Evolutionary conservation across 1,284 basidiomycete genomes (phyloP), one percentile per base, ranked within the genome.

Genomic region (Ceratobasidium sp.): DNA sequence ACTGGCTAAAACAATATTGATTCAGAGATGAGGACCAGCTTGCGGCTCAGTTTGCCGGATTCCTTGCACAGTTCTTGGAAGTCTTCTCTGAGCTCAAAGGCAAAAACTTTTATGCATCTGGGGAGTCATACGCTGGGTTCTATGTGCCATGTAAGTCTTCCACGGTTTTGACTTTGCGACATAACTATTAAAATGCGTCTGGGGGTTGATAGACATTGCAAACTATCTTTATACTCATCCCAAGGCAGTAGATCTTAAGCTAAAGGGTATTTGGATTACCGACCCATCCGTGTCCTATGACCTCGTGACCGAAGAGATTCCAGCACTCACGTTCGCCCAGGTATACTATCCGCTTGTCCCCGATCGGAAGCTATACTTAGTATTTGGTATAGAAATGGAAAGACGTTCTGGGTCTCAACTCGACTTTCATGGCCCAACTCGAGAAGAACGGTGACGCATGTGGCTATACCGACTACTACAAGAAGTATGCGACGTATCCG

Each of bases 41-140:
- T 4, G 90, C 91, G 0, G 88, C 84, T 9, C 90, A 92, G 79
- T 83, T 93, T 13, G 89, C 91, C 44, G 91, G 91, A 10, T 94
- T 94, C 84, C 81, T 94, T 81, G 88, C 92, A 78, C 93, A 94
- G 82, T 94, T 94, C 85, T 86, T 94, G 13, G 88, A 91, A 26
- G 89, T 94, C 0, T 94, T 94, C 84, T 86, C 86, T 0, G 92
- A 94, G 81, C 82, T 94, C 73, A 92, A 93, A 82, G 88, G 88
- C 26, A 93, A 92, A 85, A 80, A 77, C 28, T 79, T 80, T 51
- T 80, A 77, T 46, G 81, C 93, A 9, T 86, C 89, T 12, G 93
- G 93, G 40, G 93, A 94, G 86, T 77, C 61, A 10, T 91, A 91
- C 81, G 90, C 89, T 3, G 89, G 90, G 75, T 89, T 87, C 78